Evolutionary conservation across 148 eudicot genomes (phyloP), one percentile per base, ranked within the genome.

Genomic region (Arbutus unedo): DNA sequence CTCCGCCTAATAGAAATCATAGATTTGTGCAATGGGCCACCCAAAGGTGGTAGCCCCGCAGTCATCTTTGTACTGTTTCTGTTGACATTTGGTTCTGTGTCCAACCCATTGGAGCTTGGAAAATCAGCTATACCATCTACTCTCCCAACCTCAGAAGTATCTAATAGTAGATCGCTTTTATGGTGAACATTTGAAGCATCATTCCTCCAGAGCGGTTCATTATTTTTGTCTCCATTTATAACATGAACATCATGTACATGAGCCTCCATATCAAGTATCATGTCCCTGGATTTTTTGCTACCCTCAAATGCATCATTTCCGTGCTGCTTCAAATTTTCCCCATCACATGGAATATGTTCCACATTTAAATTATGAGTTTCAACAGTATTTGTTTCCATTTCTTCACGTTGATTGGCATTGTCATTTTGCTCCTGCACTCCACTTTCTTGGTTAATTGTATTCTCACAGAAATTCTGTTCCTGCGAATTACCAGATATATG

Each of bases 201-300:
- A 41, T 70, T 84, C n/a, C 3, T 79, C 81, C 60, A 54, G 38
- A 43, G 80, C n/a, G 38, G 48, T 56, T 75, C 85, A 49, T 19
- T 77, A 49, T 19, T 77, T 79, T 57, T 80, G 21, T 80, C 77
- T 71, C 89, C 85, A 54, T 79, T 89, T 86, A 91, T 85, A 51
- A 92, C 90, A 83, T 96, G 98, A 84, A 96, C 89, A 91, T 95
- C 98, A 88, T 89, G 85, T 51, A 91, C 87, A 53, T 45, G 90
- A 60, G 85, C 87, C 78, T 88, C 92, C 74, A 55, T 79, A 31
- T 83, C 83, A 38, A 18, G 54, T 6, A 64, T 73, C 70, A 31
- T 4, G 48, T 60, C 56, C 16, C 47, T 9, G 14, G 79, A 73
- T 59, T 15, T 11, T 80, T 78, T 51, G n/a, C 54, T 18, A 49